Evolutionary conservation across 2,329 filamentous ascomycete species (phyloP).

Genomic region (Ophiocordyceps robertsii): DNA sequence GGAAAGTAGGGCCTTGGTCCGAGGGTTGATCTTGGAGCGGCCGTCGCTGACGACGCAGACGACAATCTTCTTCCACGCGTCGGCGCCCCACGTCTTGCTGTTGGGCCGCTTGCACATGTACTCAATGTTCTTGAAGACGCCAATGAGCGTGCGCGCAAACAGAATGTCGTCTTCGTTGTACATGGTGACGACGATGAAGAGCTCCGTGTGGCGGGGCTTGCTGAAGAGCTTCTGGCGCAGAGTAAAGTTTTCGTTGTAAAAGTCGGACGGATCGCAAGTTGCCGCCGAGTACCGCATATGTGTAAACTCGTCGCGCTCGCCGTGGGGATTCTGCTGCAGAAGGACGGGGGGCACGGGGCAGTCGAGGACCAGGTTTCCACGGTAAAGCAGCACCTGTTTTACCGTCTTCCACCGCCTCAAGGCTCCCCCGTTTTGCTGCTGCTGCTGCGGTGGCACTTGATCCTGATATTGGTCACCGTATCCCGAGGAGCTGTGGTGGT

Average conservation of each 20-base stretch:
- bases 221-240: constrained; percentile 84
- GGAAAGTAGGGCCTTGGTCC: constrained; percentile 79
- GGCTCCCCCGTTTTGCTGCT: constrained; percentile 22
- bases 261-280: constrained; percentile 83
- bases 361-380: constrained; percentile 92
- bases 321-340: constrained; percentile 77
- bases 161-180: constrained; percentile 98
- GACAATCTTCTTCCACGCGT: constrained; percentile 99
- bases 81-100: constrained; percentile 96
- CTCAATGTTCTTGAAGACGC: constrained; percentile 97
- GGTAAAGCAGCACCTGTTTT: constrained; percentile 94
- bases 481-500: constrained; percentile 34
- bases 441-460: constrained; percentile 18
- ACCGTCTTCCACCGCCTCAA: constrained; percentile 96
- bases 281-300: constrained; percentile 91
- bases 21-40: constrained; percentile 88
- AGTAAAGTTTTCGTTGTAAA: constrained; percentile 81
- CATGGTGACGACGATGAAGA: constrained; percentile 96
- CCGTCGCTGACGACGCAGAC: constrained; percentile 96
- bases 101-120: constrained; percentile 90
- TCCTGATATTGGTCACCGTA: constrained; percentile 31
- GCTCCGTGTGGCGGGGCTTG: constrained; percentile 81
- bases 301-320: constrained; percentile 81
- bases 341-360: constrained; percentile 87
- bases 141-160: constrained; percentile 89